Evolutionary conservation across 2,329 filamentous ascomycete genomes (phyloP).

Genomic region (Hansfordia pulvinata): DNA sequence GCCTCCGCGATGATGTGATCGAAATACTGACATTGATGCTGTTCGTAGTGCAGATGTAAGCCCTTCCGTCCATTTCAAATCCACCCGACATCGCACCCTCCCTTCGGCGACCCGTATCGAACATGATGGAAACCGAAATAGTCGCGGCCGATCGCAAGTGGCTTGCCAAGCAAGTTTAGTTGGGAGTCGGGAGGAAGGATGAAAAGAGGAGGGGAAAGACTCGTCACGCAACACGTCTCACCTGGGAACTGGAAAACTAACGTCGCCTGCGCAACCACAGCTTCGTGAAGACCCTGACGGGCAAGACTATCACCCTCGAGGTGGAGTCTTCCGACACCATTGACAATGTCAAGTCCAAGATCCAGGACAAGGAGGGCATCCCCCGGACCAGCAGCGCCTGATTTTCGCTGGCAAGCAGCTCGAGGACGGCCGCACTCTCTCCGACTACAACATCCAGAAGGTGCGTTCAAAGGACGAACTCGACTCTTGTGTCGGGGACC

Average conservation of each 20-base stretch:
- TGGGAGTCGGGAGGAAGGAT: too few species aligned
- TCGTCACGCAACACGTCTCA: too few species aligned
- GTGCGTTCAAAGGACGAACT: conserved; percentile 32
- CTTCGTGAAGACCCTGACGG: conserved; percentile 99
- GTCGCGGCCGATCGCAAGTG: too few species aligned
- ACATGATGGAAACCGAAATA: conserved; percentile 6
- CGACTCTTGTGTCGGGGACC: conserved; percentile 1
- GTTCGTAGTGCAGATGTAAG: conserved; percentile 80
- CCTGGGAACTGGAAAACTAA: too few species aligned
- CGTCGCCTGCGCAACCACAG: conserved; percentile 30
- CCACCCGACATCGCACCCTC: too few species aligned
- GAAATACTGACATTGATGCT: conserved; percentile 30
- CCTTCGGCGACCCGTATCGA: too few species aligned
- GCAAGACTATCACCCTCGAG: conserved; percentile 99
- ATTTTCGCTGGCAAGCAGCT: conserved; percentile 99
- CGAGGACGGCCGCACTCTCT: conserved; percentile 92
- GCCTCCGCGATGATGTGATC: conserved; percentile 4
- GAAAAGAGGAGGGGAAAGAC: too few species aligned
- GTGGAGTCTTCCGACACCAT: conserved; percentile 98
- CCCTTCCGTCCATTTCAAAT: conserved; percentile 10
- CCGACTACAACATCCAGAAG: conserved; percentile 99
- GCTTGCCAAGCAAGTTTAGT: too few species aligned
- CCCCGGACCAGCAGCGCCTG: conserved; percentile 96
- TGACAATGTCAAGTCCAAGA: conserved; percentile 99
- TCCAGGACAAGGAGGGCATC: conserved; percentile 99